Base-by-base conservation (phyloP, 1,139 yeast species). In the Hyphopichia wangnamkhiaoensis region DNA sequence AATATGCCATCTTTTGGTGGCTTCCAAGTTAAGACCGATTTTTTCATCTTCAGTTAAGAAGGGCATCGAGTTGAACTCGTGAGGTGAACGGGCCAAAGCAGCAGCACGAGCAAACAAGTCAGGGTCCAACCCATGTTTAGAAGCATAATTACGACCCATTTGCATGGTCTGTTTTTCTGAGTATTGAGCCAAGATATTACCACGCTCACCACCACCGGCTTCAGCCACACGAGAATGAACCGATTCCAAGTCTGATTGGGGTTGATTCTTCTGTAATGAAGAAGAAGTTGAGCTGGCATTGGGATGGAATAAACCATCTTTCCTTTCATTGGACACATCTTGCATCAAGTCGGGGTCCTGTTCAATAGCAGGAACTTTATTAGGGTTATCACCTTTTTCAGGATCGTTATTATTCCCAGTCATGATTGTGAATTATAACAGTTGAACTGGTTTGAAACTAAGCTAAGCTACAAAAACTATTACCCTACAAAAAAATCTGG, bases 51-150 rank as follows among this genome's bases (percentile, higher is more conserved):
- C 82, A 4, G 68, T 41, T 34, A 83, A 57, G 39, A 79, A 78
- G 0, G 65, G 59, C 79, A 87, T 79, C 23, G 81, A 73, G 51
- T 76, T 80, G 59, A 71, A 82, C 1, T 74, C 78, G 8, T 58
- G 59, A 5, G 93, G 93, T 28, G 73, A 63, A 56, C 90, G 76
- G 2, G 95, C 91, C 32, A 85, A 63, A 2, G 89, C 84, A 1
- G 95, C 95, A 19, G 85, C 95, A 35, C 75, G 71, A 15, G 82
- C 81, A 58, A 87, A 83, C 37, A 80, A 62, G 7, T 84, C 91
- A 1, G 73, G 68, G 49, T 84, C 90, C 52, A 87, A 60, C 6
- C 71, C 79, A 52, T 84, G 68, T 47, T 76, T 76, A 31, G 62
- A 56, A 20, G 91, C 91, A 59, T 84, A 87, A 44, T 73, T 71